Evolutionary conservation across 495 filamentous ascomycete species (phyloP), one percentile per base, ranked within the genome.

Genomic region (Aspergillus panamensis): DNA sequence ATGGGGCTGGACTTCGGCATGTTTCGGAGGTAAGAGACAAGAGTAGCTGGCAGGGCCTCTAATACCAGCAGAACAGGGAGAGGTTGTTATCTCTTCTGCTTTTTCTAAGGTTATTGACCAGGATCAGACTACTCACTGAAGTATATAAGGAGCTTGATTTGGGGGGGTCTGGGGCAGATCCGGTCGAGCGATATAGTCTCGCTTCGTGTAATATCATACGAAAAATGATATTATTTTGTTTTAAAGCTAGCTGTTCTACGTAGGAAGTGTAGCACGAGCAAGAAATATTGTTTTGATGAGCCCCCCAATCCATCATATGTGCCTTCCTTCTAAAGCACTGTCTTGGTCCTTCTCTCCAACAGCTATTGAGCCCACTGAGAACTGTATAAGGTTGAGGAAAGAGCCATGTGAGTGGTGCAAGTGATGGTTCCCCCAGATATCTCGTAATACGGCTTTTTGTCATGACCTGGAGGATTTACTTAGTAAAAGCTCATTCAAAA

Each of bases 1-100:
- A 51, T 51, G 48, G 12, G 48, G 19, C 48, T 51, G 48, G 20
- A 33, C 48, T 51, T 51, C 48, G 48, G 48, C 48, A 51, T 51
- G 48, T 33, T 35, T 51, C 48, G 48, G 25, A 51, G 48, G 48
- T 51, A 51, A 19, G 25, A 51, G 48, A 30, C 21, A 30, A 51
- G 48, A n/a, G 48, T 51, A 51, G 48, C 6, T 32, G n/a, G 48
- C 48, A 51, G 48, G 20, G 48, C 48, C 48, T 51, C 48, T 51
- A 51, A 6, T 32, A 51, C 3, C 12, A n/a, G 16, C n/a, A 25
- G 13, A 7, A 51, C 16, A 51, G 14, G 20, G 12, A 6, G 32
- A 35, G 6, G 32, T 35, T 35, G 12, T 35, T 35, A 35, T 12
- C 6, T 12, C 6, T 12, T 12, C 32, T 35, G 32, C 6, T 12